phyloP scores from a whole-genome alignment of 805 yeast genomes.

The Pichia californica region DNA sequence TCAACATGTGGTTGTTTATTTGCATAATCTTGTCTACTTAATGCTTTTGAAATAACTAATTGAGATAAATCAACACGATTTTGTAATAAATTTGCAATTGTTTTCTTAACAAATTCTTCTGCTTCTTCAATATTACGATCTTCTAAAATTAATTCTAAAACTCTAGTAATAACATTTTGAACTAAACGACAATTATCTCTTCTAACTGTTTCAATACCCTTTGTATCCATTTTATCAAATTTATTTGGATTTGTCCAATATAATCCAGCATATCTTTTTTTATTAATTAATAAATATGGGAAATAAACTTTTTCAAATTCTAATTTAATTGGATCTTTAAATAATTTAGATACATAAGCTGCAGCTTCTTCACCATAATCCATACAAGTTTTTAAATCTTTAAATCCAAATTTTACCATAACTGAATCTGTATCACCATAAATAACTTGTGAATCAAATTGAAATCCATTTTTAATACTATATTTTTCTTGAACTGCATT shows the following conservation, averaged over 20 bases:
- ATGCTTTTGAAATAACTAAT: slow-evolving; percentile 86
- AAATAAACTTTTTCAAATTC: slow-evolving; percentile 96
- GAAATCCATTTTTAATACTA: slow-evolving; percentile 72
- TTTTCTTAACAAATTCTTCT: slow-evolving; percentile 72
- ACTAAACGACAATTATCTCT: slow-evolving; percentile 96
- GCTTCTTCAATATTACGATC: slow-evolving; percentile 85
- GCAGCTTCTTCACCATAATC: slow-evolving; percentile 93
- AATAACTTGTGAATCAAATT: slow-evolving; percentile 82
- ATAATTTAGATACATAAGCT: slow-evolving; percentile 68
- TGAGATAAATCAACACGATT: slow-evolving; percentile 90
- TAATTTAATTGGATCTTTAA: slow-evolving; percentile 80
- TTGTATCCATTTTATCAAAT: slow-evolving; percentile 94
- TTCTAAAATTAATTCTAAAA: slow-evolving; percentile 75
- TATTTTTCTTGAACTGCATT: slow-evolving; percentile 76
- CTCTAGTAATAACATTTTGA: slow-evolving; percentile 89
- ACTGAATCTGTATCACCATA: slow-evolving; percentile 99
- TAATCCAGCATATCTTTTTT: slow-evolving; percentile 94
- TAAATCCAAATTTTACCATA: slow-evolving; percentile 93
- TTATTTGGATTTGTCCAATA: slow-evolving; percentile 93
- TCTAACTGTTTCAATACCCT: slow-evolving; percentile 97
- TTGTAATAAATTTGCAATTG: slow-evolving; percentile 85
- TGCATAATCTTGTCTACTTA: slow-evolving; percentile 84
- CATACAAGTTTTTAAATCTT: slow-evolving; percentile 81
- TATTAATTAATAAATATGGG: slow-evolving; percentile 90
- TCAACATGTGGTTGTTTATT: slow-evolving; percentile 98